A percentile compares a stretch with the other conserved stretches of the same genome.
phyloP scores from a whole-genome alignment of 352 stramenopile genomes.

The Pythium graminicola region DNA sequence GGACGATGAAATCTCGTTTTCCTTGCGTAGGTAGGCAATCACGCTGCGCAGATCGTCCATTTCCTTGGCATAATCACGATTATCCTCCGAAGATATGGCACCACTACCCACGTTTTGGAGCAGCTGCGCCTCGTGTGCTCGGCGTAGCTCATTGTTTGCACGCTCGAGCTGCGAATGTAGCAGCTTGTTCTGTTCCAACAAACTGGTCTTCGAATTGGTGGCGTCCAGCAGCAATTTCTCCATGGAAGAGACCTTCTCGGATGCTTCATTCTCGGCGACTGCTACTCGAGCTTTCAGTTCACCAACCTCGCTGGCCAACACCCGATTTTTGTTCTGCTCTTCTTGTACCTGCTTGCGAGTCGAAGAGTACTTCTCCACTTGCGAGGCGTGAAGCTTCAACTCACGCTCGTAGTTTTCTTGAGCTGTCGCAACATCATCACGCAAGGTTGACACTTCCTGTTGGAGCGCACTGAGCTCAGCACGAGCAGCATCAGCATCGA shows the following conservation, averaged over 20 bases:
- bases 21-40: constrained; percentile 59
- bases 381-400: constrained; percentile 63
- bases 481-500: constrained; percentile 34
- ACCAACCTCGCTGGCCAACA: constrained; percentile 30
- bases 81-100: neutral
- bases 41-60: constrained; percentile 68
- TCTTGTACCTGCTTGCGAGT: constrained; percentile 51
- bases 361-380: constrained; percentile 49
- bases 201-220: constrained; percentile 35
- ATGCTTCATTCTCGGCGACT: constrained; percentile 32
- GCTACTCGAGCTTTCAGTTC: constrained; percentile 32
- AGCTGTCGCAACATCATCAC: constrained; percentile 36
- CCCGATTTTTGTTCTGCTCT: constrained; percentile 31
- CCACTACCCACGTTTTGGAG: constrained; percentile 18
- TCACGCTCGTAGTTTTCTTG: constrained; percentile 83
- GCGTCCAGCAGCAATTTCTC: constrained; percentile 51
- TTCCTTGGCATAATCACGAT: constrained; percentile 33
- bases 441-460: constrained; percentile 40
- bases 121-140: constrained; percentile 49
- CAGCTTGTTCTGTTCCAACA: constrained; percentile 66
- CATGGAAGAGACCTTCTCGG: constrained; percentile 28
- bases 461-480: constrained; percentile 41
- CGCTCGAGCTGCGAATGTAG: constrained; percentile 67
- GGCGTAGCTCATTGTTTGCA: constrained; percentile 47
- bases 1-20: constrained; percentile 57